Conservation (phyloP, 1,284 basidiomycete genomes). For the Inonotus obliquus region DNA sequence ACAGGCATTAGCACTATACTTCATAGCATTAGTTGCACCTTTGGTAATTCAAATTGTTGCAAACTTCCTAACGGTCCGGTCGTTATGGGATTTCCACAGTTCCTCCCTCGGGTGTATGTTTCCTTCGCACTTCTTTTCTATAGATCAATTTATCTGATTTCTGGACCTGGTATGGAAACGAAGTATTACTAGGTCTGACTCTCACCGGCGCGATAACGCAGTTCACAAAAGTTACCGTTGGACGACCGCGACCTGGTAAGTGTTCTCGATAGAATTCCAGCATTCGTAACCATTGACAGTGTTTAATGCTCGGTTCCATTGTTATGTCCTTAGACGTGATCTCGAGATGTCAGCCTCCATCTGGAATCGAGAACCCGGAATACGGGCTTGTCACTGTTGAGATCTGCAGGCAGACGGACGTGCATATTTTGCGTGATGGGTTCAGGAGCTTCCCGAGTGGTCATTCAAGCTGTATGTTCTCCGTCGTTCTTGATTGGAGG, state of each 20-base stretch:
- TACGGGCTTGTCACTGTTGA: constrained; percentile 72
- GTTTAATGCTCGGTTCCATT: neutral
- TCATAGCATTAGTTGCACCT: constrained; percentile 67
- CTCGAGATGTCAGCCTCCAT: constrained; percentile 74
- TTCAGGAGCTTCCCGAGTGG: constrained; percentile 95
- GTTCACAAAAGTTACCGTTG: constrained; percentile 83
- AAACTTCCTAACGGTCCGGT: constrained; percentile 67
- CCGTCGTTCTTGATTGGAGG: neutral
- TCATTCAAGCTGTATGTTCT: constrained; percentile 71
- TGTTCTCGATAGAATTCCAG: neutral
- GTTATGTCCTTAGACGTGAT: constrained; percentile 54
- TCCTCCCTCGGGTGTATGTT: constrained; percentile 69
- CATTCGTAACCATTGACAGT: neutral
- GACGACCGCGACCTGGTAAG: constrained; percentile 80
- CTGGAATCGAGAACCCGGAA: constrained; percentile 61
- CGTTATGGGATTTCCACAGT: constrained; percentile 88
- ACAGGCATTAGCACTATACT: constrained; percentile 53
- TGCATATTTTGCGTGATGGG: constrained; percentile 66
- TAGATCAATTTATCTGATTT: neutral
- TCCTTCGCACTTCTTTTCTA: constrained; percentile 19
- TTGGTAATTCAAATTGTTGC: constrained; percentile 63
- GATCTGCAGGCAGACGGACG: constrained; percentile 76
- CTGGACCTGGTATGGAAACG: neutral
- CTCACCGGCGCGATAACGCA: constrained; percentile 83
- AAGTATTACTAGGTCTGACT: constrained; percentile 70